Percentiles rank a stretch among this genome's conserved stretches.
phyloP scores from a whole-genome alignment of 768 basidiomycete genomes.

The Mycena polygramma region DNA sequence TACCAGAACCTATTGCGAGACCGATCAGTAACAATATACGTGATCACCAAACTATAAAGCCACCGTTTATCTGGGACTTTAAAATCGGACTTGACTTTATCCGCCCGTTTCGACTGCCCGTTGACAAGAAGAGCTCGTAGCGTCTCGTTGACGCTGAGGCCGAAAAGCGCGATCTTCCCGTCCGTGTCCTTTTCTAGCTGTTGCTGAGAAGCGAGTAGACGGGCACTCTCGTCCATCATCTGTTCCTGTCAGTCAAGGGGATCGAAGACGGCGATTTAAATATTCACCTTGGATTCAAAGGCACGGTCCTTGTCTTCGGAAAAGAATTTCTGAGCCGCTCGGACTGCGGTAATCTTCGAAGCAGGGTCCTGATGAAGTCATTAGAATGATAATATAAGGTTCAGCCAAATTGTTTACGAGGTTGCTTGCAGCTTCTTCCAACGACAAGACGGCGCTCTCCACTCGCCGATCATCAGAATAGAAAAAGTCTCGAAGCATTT shows the following conservation, averaged over 20 bases:
- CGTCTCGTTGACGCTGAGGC: conserved; percentile 89
- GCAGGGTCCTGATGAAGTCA: conserved; percentile 69
- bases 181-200: conserved; percentile 89
- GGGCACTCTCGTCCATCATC: conserved; percentile 92
- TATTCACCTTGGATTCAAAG: conserved; percentile 89
- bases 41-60: conserved; percentile 34
- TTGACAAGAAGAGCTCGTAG: conserved; percentile 83
- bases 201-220: conserved; percentile 85
- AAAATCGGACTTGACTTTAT: conserved; percentile 90
- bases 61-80: conserved; percentile 96
- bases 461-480: conserved; percentile 97
- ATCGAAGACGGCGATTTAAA: not conserved
- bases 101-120: conserved; percentile 88
- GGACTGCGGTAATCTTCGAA: conserved; percentile 78
- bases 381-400: conserved; percentile 2
- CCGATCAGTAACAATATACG: conserved; percentile 11
- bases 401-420: conserved; percentile 55
- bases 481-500: conserved; percentile 95
- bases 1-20: conserved; percentile 86
- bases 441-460: conserved; percentile 90
- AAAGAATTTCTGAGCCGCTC: conserved; percentile 92
- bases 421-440: conserved; percentile 84
- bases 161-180: conserved; percentile 84
- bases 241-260: conserved; percentile 46
- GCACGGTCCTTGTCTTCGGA: conserved; percentile 92